Evolutionary conservation across 2,329 filamentous ascomycete genomes (phyloP).

Genomic region (Plectosphaerella cucumerina): DNA sequence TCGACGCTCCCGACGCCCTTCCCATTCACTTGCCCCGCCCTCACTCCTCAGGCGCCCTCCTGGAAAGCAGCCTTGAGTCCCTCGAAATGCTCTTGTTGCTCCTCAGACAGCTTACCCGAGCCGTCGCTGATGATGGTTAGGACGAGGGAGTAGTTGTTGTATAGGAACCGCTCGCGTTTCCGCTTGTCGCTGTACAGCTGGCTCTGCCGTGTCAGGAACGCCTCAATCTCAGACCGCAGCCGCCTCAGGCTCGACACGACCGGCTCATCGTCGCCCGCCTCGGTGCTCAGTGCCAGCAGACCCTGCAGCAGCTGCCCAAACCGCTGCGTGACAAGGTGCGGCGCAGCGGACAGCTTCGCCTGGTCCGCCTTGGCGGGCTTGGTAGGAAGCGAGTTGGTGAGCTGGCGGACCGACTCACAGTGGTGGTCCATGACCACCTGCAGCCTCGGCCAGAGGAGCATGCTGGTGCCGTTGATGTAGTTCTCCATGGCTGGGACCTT

Average conservation of each 20-base stretch:
- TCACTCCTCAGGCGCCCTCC: conserved; percentile 30
- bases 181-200: conserved; percentile 72
- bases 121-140: conserved; percentile 84
- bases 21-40: no score
- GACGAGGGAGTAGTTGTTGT: conserved; percentile 95
- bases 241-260: conserved; percentile 76
- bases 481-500: conserved; percentile 85
- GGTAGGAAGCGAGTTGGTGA: conserved; percentile 48
- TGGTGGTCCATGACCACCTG: conserved; percentile 93
- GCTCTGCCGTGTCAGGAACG: conserved; percentile 73
- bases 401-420: conserved; percentile 74
- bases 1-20: conserved; percentile 5
- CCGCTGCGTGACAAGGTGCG: conserved; percentile 88
- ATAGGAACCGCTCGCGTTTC: conserved; percentile 83
- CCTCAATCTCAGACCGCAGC: conserved; percentile 76
- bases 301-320: conserved; percentile 91
- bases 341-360: conserved; percentile 68
- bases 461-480: conserved; percentile 92
- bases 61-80: conserved; percentile 56
- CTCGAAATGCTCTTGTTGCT: conserved; percentile 74
- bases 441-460: conserved; percentile 94
- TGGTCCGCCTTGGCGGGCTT: conserved; percentile 37
- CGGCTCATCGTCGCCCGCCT: conserved; percentile 91
- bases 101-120: conserved; percentile 66
- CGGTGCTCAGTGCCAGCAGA: conserved; percentile 76